Percentiles rank a stretch among this genome's conserved stretches.
These are phyloP conservation scores for Vanilla planifolia DNA, from an alignment of 106 monocot species.

Conservation along the genomic window DNA sequence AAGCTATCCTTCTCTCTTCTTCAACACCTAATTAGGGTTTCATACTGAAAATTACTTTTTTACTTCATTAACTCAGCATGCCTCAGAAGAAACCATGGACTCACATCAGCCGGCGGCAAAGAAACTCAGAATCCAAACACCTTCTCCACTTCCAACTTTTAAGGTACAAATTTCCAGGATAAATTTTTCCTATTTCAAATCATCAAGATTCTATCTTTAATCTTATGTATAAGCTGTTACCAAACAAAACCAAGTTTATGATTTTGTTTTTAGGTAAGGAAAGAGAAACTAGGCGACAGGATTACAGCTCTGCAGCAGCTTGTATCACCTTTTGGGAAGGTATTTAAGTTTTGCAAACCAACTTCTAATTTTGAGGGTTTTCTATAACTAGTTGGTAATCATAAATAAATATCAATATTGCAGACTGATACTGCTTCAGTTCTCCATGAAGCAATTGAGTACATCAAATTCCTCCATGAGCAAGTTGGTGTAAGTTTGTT, in stretches of 20 bases:
- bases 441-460: constrained; percentile 38
- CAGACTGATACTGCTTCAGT: constrained; percentile 53
- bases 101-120: constrained; percentile 24
- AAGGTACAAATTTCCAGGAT: constrained; percentile 29
- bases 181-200: background rate
- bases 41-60: background rate
- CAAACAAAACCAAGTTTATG: background rate
- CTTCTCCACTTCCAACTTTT: constrained; percentile 60
- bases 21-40: background rate
- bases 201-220: background rate
- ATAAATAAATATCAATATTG: background rate
- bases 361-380: background rate
- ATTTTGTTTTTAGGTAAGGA: constrained; percentile 30
- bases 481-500: constrained; percentile 33
- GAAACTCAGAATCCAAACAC: constrained; percentile 50
- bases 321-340: constrained; percentile 61
- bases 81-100: constrained; percentile 8
- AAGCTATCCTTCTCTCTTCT: background rate
- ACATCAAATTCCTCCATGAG: constrained; percentile 45
- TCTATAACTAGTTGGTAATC: background rate
- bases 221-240: background rate
- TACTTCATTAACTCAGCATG: background rate
- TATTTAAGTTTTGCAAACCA: constrained; percentile 12
- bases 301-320: constrained; percentile 49
- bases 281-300: constrained; percentile 59